Evolutionary conservation across 306 rosid species (phyloP), one percentile per base, ranked within the genome.

Genomic region (Cucumis cinereus): DNA sequence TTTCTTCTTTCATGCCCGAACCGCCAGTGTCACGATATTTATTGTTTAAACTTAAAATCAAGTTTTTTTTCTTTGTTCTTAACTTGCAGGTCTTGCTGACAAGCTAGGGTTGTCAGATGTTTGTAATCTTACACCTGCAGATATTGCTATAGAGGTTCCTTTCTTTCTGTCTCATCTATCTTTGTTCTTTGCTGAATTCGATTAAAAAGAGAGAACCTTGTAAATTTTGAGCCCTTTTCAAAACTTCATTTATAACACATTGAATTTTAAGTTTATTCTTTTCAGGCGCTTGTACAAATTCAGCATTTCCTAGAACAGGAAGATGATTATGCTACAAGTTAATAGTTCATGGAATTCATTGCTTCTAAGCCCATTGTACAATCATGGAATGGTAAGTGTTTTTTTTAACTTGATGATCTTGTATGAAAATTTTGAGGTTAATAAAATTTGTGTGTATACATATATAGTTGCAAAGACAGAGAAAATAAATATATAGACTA

Each of bases 251-350:
- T 71, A 26, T 70, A 8, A 33, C 69, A 26, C 47, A 15, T 64
- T 64, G 73, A 66, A 11, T n/a, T 66, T 54, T 11, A 69, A 17
- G 40, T 17, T 1, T 3, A 15, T 62, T 62, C 74, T 77, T 85
- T 15, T 47, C 88, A 92, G 99, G 98, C 89, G 43, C 91, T 92
- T 19, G 93, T 89, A 78, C 93, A 89, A 84, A 90, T 95, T 80
- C 84, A 68, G 63, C 52, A 38, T 74, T 92, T 84, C 73, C 79
- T 95, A 82, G 85, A 82, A 77, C 74, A 82, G 57, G 89, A 88
- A 78, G 79, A 81, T 79, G 79, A 79, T 58, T 61, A 35, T 62
- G 74, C 72, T 66, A 78, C 82, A 60, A 79, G 68, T 75, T 89
- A 81, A 84, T 71, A 33, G 19, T 52, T 24, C 38, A 26, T 33